Evolutionary conservation across 1,139 yeast genomes (phyloP), one percentile per base, ranked within the genome.

Genomic region (Hyphopichia khmerensis): DNA sequence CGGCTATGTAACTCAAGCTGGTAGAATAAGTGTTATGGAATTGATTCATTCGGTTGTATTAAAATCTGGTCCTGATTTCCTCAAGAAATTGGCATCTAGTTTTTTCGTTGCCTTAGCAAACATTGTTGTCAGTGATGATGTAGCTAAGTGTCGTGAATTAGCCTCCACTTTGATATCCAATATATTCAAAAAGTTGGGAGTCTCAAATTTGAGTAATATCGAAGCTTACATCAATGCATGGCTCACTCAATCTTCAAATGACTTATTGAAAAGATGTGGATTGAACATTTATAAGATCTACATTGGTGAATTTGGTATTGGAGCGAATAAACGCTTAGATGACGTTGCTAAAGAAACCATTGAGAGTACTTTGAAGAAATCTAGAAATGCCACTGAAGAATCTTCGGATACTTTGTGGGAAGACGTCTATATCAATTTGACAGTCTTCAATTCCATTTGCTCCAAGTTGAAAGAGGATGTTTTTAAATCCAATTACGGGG

Each of bases 21-120:
- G 99, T 41, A 77, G 98, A 43, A 84, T 86, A 54, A 88, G 97
- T 1, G 96, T 89, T 2, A 80, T 93, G 87, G 99, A 93, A 56
- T 72, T 91, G 55, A 71, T 93, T 39, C 86, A 85, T 54, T 70
- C 82, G 50, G 75, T 93, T 44, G 69, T 93, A 26, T 70, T 74
- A 37, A 87, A 86, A 57, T 78, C 93, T 4, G 82, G 85, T 10
- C 68, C 73, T 6, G 85, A 80, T 2, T 69, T 89, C 34, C 65
- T 89, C 40, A 67, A 71, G 5, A 82, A 81, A 44, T 64, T 90
- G 40, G 74, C 91, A 0, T 65, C 85, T 0, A 84, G 96, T 2
- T 87, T 91, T 56, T 93, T 90, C 57, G 84, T 91, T 40, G 88
- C 91, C 0, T 69, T 93, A 47, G 82, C 95, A 0, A 82, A 87